A percentile compares a stretch with the other conserved stretches of the same genome.
phyloP scores from a whole-genome alignment of 1,284 basidiomycete species.

The Amylostereum chailletii region DNA sequence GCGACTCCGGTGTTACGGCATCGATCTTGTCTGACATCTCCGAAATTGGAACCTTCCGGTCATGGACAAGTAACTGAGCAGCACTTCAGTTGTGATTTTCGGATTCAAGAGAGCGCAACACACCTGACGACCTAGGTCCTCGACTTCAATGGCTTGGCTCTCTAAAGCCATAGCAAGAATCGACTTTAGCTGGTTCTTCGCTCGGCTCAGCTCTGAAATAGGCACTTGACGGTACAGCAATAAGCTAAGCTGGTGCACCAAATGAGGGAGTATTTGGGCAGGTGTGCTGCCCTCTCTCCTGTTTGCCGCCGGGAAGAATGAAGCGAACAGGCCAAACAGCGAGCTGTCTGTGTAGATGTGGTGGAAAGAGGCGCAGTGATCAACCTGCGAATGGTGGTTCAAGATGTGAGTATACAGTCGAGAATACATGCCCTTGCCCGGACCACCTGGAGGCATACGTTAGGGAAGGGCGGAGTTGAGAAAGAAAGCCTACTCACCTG shows the following conservation, averaged over 20 bases:
- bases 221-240: conserved; percentile 64
- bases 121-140: conserved; percentile 80
- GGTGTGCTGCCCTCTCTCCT: conserved; percentile 54
- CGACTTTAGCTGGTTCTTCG: conserved; percentile 95
- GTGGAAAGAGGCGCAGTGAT: conserved; percentile 97
- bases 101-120: conserved; percentile 10
- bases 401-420: conserved; percentile 96
- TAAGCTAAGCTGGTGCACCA: conserved; percentile 78
- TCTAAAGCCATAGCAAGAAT: conserved; percentile 95
- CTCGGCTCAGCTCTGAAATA: conserved; percentile 67
- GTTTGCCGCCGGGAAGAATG: conserved; percentile 70
- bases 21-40: conserved; percentile 94
- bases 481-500: conserved; percentile 40
- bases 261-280: conserved; percentile 71
- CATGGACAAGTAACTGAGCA: conserved; percentile 81
- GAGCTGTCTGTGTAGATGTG: conserved; percentile 96
- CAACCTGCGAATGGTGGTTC: conserved; percentile 90
- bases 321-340: conserved; percentile 88
- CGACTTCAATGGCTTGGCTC: conserved; percentile 84
- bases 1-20: conserved; percentile 61
- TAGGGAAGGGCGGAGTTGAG: conserved; percentile 6
- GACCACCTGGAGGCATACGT: conserved; percentile 54
- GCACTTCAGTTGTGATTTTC: conserved; percentile 3
- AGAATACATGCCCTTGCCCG: conserved; percentile 99
- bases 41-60: conserved; percentile 76